Evolutionary conservation across 495 filamentous ascomycete genomes (phyloP).

Genomic region (Polyplosphaeria fusca): DNA sequence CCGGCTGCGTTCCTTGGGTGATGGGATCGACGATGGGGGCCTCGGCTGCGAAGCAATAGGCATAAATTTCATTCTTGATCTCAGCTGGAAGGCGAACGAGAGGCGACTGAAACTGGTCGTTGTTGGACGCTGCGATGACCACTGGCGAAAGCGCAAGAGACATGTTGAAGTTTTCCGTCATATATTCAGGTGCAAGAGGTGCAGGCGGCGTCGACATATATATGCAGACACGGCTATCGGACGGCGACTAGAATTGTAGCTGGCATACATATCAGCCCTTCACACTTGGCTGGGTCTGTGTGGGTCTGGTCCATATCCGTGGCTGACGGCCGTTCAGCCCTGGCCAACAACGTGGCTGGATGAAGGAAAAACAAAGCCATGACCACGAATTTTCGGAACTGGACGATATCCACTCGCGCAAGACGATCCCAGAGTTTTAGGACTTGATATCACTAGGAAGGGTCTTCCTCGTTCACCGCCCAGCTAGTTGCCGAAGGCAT

Average conservation of each 20-base stretch:
- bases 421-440: neutral
- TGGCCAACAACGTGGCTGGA: neutral
- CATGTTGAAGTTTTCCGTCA: neutral
- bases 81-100: slow-evolving; percentile 32
- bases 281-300: slow-evolving; percentile 11
- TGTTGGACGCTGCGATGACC: slow-evolving; percentile 4
- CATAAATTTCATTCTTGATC: slow-evolving; percentile 29
- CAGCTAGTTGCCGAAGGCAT: neutral
- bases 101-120: slow-evolving; percentile 22
- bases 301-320: slow-evolving; percentile 9
- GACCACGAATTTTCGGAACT: neutral
- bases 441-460: neutral
- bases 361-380: neutral
- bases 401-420: neutral
- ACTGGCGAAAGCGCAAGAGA: no score
- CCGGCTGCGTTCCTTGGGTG: neutral
- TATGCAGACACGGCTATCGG: neutral
- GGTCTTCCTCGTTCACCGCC: neutral
- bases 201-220: neutral
- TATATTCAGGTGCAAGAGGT: neutral
- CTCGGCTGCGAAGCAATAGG: slow-evolving; percentile 16
- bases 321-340: neutral
- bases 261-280: neutral
- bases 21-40: slow-evolving; percentile 23
- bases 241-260: neutral